Conservation (phyloP, 768 basidiomycete genomes). For the Kwoniella botswanensis region DNA sequence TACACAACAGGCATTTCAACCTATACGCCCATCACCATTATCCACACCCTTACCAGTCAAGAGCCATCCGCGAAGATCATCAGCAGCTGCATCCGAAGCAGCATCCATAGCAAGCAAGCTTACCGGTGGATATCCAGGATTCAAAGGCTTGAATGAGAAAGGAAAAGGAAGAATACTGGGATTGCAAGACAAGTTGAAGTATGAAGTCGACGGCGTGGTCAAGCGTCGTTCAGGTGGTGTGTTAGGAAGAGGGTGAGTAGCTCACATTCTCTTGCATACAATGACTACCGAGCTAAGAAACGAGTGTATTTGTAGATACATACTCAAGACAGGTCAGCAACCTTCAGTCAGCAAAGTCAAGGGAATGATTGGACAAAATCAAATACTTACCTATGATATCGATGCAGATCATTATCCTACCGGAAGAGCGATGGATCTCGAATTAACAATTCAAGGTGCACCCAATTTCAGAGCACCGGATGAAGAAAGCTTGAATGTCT, state of each 20-base stretch:
- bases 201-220: constrained; percentile 55
- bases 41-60: constrained; percentile 13
- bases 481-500: constrained; percentile 82
- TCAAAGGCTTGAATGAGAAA: constrained; percentile 11
- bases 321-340: constrained; percentile 91
- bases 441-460: constrained; percentile 89
- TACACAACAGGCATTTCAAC: constrained; percentile 5
- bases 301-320: constrained; percentile 64
- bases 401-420: constrained; percentile 56
- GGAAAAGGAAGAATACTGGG: constrained; percentile 39
- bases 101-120: constrained; percentile 11
- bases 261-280: neutral
- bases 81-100: constrained; percentile 13
- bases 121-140: neutral
- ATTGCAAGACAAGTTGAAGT: constrained; percentile 47
- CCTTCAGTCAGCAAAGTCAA: constrained; percentile 63
- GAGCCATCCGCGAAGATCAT: constrained; percentile 16
- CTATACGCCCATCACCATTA: constrained; percentile 21
- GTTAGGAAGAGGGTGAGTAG: constrained; percentile 52
- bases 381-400: constrained; percentile 56
- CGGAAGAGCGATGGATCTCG: constrained; percentile 79
- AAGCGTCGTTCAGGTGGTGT: constrained; percentile 55
- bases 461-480: constrained; percentile 90
- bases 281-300: neutral
- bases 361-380: constrained; percentile 5